A percentile compares a stretch with the other conserved stretches of the same genome.
phyloP scores from a whole-genome alignment of 202 grass and related monocot genomes.

The Setaria italica region DNA sequence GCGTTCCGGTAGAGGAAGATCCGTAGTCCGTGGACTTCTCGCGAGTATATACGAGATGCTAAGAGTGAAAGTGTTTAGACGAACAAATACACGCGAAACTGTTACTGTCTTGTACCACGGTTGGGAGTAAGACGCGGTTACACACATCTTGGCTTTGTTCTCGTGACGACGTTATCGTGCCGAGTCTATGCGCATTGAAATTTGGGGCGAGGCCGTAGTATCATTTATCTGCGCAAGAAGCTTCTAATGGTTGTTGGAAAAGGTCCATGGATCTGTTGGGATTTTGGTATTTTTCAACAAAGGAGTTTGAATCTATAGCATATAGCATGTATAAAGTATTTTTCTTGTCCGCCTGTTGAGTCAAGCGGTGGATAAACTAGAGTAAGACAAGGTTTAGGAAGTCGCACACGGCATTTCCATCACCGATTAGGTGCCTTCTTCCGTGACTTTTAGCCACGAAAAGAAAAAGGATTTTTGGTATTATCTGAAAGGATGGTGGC shows the following conservation, averaged over 20 bases:
- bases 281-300: constrained; percentile 6
- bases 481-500: background rate
- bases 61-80: background rate
- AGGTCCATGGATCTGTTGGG: background rate
- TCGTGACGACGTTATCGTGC: background rate
- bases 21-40: no score
- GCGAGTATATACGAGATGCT: no score
- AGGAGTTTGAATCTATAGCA: background rate
- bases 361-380: constrained; percentile 17
- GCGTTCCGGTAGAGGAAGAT: background rate
- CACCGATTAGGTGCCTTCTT: background rate
- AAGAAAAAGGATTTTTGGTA: background rate
- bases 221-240: background rate
- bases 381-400: background rate
- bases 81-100: background rate
- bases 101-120: background rate
- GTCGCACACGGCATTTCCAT: background rate
- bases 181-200: background rate
- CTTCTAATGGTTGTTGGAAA: constrained; percentile 11
- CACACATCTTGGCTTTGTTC: background rate
- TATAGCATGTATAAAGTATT: background rate
- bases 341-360: background rate
- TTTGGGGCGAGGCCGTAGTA: background rate
- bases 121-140: background rate
- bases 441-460: background rate